Evolutionary conservation across 768 basidiomycete genomes (phyloP).

Genomic region (Tubosaeta brunneosetosa): DNA sequence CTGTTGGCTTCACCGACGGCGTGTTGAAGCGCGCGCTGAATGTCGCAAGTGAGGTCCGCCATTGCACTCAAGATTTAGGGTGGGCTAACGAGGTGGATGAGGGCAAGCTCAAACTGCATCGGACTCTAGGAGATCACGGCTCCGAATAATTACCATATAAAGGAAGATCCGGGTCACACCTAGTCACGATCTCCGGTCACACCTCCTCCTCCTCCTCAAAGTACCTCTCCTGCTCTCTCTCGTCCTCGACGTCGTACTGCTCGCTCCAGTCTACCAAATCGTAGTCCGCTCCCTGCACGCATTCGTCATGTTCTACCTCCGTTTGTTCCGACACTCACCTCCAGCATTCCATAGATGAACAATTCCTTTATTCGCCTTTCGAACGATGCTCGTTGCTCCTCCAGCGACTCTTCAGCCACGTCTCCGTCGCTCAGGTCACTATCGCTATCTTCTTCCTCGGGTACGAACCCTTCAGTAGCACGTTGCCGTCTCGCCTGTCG

Average conservation of each 20-base stretch:
- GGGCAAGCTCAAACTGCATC: slow-evolving; percentile 32
- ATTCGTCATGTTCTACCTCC: background rate
- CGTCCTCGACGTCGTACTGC: slow-evolving; percentile 53
- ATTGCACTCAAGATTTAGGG: slow-evolving; percentile 35
- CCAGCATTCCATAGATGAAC: slow-evolving; percentile 72
- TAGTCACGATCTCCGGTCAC: slow-evolving; percentile 9
- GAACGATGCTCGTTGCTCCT: slow-evolving; percentile 49
- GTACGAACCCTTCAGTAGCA: slow-evolving; percentile 43
- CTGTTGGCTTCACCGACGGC: slow-evolving; percentile 44
- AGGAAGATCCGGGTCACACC: background rate
- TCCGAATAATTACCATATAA: slow-evolving; percentile 19
- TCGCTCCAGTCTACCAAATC: slow-evolving; percentile 75
- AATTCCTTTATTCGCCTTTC: slow-evolving; percentile 59
- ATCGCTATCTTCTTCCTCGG: slow-evolving; percentile 57
- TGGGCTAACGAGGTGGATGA: slow-evolving; percentile 36
- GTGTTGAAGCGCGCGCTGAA: slow-evolving; percentile 48
- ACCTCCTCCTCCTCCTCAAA: slow-evolving; percentile 65
- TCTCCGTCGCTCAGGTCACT: slow-evolving; percentile 21
- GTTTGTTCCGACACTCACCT: slow-evolving; percentile 41
- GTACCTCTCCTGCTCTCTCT: slow-evolving; percentile 67
- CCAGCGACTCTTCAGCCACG: slow-evolving; percentile 40
- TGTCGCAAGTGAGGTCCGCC: slow-evolving; percentile 38
- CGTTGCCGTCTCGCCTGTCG: slow-evolving; percentile 42
- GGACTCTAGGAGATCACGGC: background rate
- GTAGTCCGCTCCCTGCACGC: slow-evolving; percentile 58